Evolutionary conservation across 495 filamentous ascomycete species (phyloP), one percentile per base, ranked within the genome.

Genomic region (Neurospora africana): DNA sequence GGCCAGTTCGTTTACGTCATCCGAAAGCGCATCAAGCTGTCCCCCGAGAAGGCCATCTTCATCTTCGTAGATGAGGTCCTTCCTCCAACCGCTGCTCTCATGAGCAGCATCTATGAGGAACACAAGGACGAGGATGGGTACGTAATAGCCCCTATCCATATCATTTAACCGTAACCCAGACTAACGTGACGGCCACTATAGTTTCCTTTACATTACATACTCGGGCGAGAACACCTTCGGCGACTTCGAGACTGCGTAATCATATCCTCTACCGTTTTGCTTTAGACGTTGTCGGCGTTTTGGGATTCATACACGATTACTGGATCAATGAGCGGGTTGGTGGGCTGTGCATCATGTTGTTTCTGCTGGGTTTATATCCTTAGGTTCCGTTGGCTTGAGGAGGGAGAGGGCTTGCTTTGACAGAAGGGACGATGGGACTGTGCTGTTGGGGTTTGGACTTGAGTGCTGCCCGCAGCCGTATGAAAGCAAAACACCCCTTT

Each of bases 1-100:
- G 95, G 95, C 76, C 95, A 99, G 90, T 99, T 99, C 82, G 95
- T 99, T 85, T 99, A 99, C 82, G 95, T 99, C 68, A 99, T 99
- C 84, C 93, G 95, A 81, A 99, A 99, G 88, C 91, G 95, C 76
- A 99, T 99, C 86, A 99, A 99, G 92, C 87, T 99, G 70, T 97
- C 94, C 13, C 95, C 95, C 9, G 95, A 99, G 87, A 99, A 99
- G 87, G 95, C 95, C 76, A 99, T 99, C 87, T 99, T 99, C 88
- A 99, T 99, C 88, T 99, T 98, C 85, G 95, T 99, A 75, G 95
- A 98, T 80, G 95, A 98, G 87, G 95, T 98, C 41, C 89, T 99
- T 36, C 95, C 95, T 41, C 95, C 95, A 1, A 98, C 95, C 4
- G 95, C 95, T 65, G 95, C 95, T 67, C 89, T 99, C 61, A 99